Evolutionary conservation across 2,329 filamentous ascomycete genomes (phyloP), one percentile per base, ranked within the genome.

Genomic region (Fusarium sp.): DNA sequence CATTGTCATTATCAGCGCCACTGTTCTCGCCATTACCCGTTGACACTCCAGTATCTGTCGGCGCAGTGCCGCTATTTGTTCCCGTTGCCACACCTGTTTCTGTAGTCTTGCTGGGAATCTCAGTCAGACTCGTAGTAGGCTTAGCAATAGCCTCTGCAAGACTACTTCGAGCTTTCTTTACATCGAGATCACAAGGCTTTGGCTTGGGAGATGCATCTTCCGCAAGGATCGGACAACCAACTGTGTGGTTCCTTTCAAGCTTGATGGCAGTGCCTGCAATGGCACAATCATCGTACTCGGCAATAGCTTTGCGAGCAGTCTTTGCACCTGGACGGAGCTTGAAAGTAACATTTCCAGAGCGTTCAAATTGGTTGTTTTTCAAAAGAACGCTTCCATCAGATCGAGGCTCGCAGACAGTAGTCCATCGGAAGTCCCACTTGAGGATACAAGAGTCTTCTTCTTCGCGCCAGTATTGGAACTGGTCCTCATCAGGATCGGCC

Each of bases 41-140:
- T n/a, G 57, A 93, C 94, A 18, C 93, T 40, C 43, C 27, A 9
- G 49, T 49, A 5, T 22, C 46, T 6, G 30, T 48, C 11, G 65
- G 4, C 5, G 44, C 30, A 18, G 29, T 27, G 18, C 24, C 22
- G 10, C n/a, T 20, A 15, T 34, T 43, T 2, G 30, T 27, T 13
- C 27, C 38, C 93, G 53, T 52, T 9, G 10, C 54, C 15, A 24
- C 18, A 20, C 13, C 48, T 13, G 11, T 0, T 10, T 65, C 53
- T 7, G 49, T 56, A 8, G 65, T 59, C 29, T 64, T 65, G 27
- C 58, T 55, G 2, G 48, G 59, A 4, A 61, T 6, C 6, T 41
- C 20, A 5, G 61, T 62, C 9, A 69, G 49, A n/a, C 66, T 69
- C 8, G 61, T 69, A 25, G 61, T 69, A n/a, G 61, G 65, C 29